Evolutionary conservation across 2,329 filamentous ascomycete genomes (phyloP).

Genomic region (Diaporthe destruens): DNA sequence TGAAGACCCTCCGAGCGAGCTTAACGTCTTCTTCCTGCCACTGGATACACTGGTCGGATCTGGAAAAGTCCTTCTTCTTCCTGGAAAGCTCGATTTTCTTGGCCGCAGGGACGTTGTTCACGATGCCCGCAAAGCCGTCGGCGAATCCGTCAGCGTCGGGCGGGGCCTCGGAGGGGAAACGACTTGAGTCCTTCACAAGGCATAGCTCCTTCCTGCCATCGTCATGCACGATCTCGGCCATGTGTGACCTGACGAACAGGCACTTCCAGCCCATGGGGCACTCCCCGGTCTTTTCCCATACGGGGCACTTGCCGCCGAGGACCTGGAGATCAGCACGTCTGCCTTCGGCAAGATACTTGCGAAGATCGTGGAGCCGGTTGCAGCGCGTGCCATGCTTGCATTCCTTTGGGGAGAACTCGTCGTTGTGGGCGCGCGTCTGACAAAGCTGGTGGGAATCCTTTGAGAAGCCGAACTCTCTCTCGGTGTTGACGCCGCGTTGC

Average conservation of each 20-base stretch:
- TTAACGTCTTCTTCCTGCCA: slow-evolving; percentile 80
- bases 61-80: slow-evolving; percentile 77
- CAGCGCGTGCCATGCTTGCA: slow-evolving; percentile 87
- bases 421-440: slow-evolving; percentile 75
- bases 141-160: slow-evolving; percentile 60
- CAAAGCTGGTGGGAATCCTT: slow-evolving; percentile 84
- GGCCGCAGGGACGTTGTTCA: slow-evolving; percentile 78
- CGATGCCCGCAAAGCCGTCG: slow-evolving; percentile 70
- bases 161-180: slow-evolving; percentile 47
- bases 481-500: slow-evolving; percentile 83
- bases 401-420: slow-evolving; percentile 84
- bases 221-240: slow-evolving; percentile 79
- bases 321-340: slow-evolving; percentile 84
- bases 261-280: slow-evolving; percentile 95
- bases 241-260: slow-evolving; percentile 89
- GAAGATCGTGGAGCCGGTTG: slow-evolving; percentile 84
- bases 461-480: slow-evolving; percentile 83
- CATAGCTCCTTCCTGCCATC: slow-evolving; percentile 88
- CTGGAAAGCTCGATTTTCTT: slow-evolving; percentile 82
- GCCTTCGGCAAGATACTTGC: slow-evolving; percentile 85
- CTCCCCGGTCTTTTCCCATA: slow-evolving; percentile 80
- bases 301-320: slow-evolving; percentile 82
- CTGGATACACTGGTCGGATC: slow-evolving; percentile 79
- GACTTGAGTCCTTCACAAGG: slow-evolving; percentile 64
- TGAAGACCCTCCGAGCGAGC: slow-evolving; percentile 61